A percentile compares a stretch with the other conserved stretches of the same genome.
Conservation (phyloP, 2,329 filamentous ascomycete species). For the Botrytis sinoallii region DNA sequence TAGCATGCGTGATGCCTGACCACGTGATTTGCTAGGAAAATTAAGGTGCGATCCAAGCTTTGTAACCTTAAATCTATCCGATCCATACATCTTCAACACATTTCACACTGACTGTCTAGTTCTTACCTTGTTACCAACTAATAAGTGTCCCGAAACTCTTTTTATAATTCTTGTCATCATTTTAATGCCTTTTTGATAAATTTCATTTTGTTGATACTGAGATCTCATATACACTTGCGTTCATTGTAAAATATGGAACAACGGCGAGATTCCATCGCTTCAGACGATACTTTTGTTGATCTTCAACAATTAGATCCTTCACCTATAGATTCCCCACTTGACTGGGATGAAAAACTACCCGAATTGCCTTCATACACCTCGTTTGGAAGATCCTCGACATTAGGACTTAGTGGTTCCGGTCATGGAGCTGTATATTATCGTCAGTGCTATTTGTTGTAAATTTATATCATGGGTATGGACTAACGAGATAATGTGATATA, state of each 20-base stretch:
- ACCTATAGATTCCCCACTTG: conserved; percentile 60
- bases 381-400: conserved; percentile 38
- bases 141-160: not conserved
- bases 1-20: not conserved
- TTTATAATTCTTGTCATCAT: not conserved
- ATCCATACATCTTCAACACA: conserved; percentile 25
- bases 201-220: not conserved
- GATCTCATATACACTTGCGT: not conserved
- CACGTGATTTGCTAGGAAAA: not conserved
- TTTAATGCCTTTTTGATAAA: not conserved
- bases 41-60: conserved; percentile 32
- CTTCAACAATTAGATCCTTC: conserved; percentile 78
- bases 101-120: conserved; percentile 10
- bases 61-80: conserved; percentile 23
- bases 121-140: not conserved
- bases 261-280: conserved; percentile 42
- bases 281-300: conserved; percentile 57
- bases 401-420: conserved; percentile 60
- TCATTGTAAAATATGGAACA: not conserved
- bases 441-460: conserved; percentile 43
- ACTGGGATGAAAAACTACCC: conserved; percentile 46
- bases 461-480: not conserved
- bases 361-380: conserved; percentile 43
- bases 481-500: conserved; percentile 37
- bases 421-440: conserved; percentile 73